Evolutionary conservation across 306 rosid species (phyloP).

Genomic region (Adenanthera pavonina): DNA sequence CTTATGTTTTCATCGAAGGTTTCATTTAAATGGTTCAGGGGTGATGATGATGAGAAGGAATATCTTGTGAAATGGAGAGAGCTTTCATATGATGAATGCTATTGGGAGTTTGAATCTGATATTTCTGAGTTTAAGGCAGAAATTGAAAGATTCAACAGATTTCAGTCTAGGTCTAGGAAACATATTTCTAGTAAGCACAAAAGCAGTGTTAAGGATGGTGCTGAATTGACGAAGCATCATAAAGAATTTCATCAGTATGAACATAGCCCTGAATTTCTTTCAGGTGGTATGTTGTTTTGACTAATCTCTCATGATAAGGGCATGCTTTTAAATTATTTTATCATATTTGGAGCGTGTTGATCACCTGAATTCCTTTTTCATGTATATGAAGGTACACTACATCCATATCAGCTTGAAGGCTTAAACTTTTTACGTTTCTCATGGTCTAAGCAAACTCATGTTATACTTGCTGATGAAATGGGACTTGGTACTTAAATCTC

Average conservation of each 20-base stretch:
- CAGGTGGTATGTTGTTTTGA: slow-evolving; percentile 56
- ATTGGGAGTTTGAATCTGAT: slow-evolving; percentile 72
- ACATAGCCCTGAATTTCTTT: slow-evolving; percentile 65
- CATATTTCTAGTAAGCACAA: slow-evolving; percentile 55
- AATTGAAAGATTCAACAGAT: slow-evolving; percentile 63
- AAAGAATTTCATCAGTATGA: slow-evolving; percentile 77
- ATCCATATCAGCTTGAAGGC: slow-evolving; percentile 84
- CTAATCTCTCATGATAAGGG: slow-evolving; percentile 6
- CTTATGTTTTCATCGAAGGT: slow-evolving; percentile 29
- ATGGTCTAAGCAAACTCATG: slow-evolving; percentile 84
- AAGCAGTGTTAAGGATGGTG: slow-evolving; percentile 44
- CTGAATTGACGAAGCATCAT: slow-evolving; percentile 53
- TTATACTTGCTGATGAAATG: slow-evolving; percentile 83
- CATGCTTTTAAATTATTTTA: not conserved
- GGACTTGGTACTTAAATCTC: slow-evolving; percentile 63
- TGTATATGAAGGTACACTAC: slow-evolving; percentile 61
- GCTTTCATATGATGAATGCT: slow-evolving; percentile 72
- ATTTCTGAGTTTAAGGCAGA: slow-evolving; percentile 72
- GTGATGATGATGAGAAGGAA: slow-evolving; percentile 61
- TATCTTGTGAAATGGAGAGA: slow-evolving; percentile 76
- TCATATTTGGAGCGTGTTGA: slow-evolving; percentile 27
- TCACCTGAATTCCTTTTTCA: slow-evolving; percentile 27
- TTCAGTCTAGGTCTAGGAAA: slow-evolving; percentile 60
- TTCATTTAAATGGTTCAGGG: slow-evolving; percentile 53
- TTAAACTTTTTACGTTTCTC: slow-evolving; percentile 75